Percentiles rank a stretch among this genome's conserved stretches.
Conservation (phyloP, 129 eudicot species). For the Lactuca saligna region DNA sequence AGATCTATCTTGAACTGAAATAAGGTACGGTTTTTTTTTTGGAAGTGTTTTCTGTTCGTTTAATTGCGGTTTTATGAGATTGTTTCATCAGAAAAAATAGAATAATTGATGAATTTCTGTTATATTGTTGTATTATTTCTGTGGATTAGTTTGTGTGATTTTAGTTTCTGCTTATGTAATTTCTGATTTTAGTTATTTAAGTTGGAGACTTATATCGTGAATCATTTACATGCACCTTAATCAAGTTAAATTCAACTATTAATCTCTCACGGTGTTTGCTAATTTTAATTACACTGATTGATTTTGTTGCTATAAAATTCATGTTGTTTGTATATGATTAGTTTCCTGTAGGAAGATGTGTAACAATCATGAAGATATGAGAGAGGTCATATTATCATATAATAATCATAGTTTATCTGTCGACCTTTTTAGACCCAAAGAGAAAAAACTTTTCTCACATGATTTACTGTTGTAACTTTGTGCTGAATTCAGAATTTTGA, state of each 20-base stretch:
- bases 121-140: background rate
- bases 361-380: too few relatives aligned
- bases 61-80: conserved; percentile 16
- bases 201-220: background rate
- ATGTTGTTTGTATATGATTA: background rate
- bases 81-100: conserved; percentile 9
- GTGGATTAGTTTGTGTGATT: background rate
- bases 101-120: background rate
- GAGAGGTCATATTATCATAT: too few relatives aligned
- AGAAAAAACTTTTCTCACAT: background rate
- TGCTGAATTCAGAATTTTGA: conserved; percentile 1
- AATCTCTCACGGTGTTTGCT: conserved; percentile 1
- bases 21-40: conserved; percentile 11
- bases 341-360: background rate
- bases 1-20: conserved; percentile 9
- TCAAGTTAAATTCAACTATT: conserved; percentile 5
- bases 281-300: conserved; percentile 1
- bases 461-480: conserved; percentile 1
- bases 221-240: background rate
- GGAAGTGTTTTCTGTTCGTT: background rate
- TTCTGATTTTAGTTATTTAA: conserved; percentile 2
- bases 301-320: background rate
- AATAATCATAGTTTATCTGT: background rate
- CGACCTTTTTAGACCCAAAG: background rate
- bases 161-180: background rate